Base-by-base conservation (phyloP, 1,139 yeast genomes). In the Nakaseomyces sp. region DNA sequence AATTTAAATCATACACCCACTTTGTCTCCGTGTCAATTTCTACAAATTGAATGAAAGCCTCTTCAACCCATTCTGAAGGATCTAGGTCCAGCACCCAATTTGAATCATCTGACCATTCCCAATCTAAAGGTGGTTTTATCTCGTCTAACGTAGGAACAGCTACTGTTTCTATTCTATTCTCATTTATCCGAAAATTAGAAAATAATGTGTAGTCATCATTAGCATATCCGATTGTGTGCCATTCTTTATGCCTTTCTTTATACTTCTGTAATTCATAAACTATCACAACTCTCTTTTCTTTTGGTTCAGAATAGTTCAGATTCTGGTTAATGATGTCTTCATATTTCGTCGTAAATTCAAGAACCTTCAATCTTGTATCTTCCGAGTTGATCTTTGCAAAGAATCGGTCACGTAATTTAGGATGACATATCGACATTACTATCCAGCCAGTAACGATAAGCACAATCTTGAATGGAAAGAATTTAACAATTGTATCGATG, bases 181-280 rank as follows among this genome's bases (percentile, higher is more conserved):
- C 59, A 44, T 60, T 44, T 15, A 67, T 53, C 43, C 74, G 58
- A 8, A 61, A 45, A 29, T 61, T 63, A 0, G 74, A 67, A 45
- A 68, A 66, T 13, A 63, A 58, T 3, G 85, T 69, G 54, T 72
- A 81, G 45, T 74, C 72, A 50, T 76, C 77, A 45, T 67, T 68
- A 1, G 79, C 64, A 56, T 71, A 82, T 24, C 86, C 84, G 2
- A 76, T 60, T 17, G 67, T 53, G 30, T 62, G 71, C 95, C 95
- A 86, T 45, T 73, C 74, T 41, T 73, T 74, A 2, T 71, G 62
- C 4, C 63, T 64, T 7, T 64, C 59, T 56, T 77, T 72, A 46
- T 74, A 70, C 50, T 66, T 65, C 52, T 87, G 95, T 32, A 86
- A 64, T 58, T 87, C 95, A 64, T 69, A 87, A 1, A 83, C 73